Evolutionary conservation across 805 yeast species (phyloP).

Genomic region (Sugiyamaella boreocaroliniensis): DNA sequence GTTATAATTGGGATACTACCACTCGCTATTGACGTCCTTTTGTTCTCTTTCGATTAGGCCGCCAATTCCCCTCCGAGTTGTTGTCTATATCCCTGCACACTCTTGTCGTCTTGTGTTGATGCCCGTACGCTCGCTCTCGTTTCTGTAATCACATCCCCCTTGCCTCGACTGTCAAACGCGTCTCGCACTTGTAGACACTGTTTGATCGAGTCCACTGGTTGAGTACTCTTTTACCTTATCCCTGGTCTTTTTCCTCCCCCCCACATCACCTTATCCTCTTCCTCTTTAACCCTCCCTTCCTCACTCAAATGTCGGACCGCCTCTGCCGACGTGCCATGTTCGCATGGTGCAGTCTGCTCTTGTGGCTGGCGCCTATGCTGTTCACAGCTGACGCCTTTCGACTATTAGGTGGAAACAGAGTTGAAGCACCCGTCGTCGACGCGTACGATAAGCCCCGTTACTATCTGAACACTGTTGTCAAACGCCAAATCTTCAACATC

Average conservation of each 20-base stretch:
- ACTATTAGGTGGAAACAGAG: background rate
- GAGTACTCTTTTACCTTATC: background rate
- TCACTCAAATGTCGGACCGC: background rate
- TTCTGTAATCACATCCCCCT: background rate
- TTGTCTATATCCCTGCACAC: background rate
- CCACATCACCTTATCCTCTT: background rate
- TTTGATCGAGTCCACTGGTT: background rate
- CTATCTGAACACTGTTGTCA: constrained; percentile 12
- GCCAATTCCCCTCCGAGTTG: background rate
- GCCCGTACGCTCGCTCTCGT: background rate
- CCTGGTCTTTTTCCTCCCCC: background rate
- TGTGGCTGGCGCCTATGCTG: background rate
- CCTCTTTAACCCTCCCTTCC: background rate
- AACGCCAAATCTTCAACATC: constrained; percentile 17
- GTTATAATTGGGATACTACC: background rate
- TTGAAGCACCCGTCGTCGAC: background rate
- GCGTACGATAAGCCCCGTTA: constrained; percentile 14
- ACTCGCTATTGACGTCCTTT: background rate
- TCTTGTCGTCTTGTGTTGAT: background rate
- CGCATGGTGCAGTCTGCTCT: background rate
- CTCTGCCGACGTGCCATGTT: background rate
- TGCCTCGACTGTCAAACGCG: no score
- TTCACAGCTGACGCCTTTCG: background rate
- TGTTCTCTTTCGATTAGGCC: no score
- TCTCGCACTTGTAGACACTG: no score